Evolutionary conservation across 2,329 filamentous ascomycete genomes (phyloP), one percentile per base, ranked within the genome.

Genomic region (Clonostachys chloroleuca): DNA sequence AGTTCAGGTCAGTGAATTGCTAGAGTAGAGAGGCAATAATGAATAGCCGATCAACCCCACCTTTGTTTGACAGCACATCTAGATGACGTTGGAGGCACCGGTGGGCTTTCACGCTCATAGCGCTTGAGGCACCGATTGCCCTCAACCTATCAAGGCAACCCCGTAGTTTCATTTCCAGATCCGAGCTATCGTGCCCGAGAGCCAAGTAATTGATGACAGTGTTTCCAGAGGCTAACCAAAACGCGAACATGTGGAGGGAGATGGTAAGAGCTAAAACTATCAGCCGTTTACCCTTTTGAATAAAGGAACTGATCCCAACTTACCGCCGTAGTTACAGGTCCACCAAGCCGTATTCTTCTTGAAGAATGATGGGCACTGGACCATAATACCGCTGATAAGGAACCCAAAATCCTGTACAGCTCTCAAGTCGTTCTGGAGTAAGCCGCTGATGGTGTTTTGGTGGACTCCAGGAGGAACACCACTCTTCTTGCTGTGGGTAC

Each of bases 281-380:
- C 33, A n/a, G 36, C 5, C 14, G 18, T 17, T 16, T 13, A 17
- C 24, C 24, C 24, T n/a, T 44, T 44, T 6, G 4, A 44, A 34
- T 13, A 4, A 10, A 12, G 42, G 24, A 16, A 20, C n/a, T 5
- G 33, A 36, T 13, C 3, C 18, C 14, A 37, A 24, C 59, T 43
- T 52, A 61, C 60, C 52, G 47, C 53, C 56, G 40, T 61, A 63
- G 44, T 63, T 63, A 45, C 58, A 61, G n/a, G 55, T 52, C 60
- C 60, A 63, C 60, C 60, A 63, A 13, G 56, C 49, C 2, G 57
- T 58, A 42, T 62, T 61, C 13, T 47, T 20, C 34, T 51, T 54
- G 20, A 61, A 45, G 40, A 61, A 63, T 3, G 42, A 33, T 6
- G 49, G 52, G 5, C 52, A 40, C n/a, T 54, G 43, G 2, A 43